phyloP scores from a whole-genome alignment of 148 eudicot genomes.

The Vaccinium vitisidaea region DNA sequence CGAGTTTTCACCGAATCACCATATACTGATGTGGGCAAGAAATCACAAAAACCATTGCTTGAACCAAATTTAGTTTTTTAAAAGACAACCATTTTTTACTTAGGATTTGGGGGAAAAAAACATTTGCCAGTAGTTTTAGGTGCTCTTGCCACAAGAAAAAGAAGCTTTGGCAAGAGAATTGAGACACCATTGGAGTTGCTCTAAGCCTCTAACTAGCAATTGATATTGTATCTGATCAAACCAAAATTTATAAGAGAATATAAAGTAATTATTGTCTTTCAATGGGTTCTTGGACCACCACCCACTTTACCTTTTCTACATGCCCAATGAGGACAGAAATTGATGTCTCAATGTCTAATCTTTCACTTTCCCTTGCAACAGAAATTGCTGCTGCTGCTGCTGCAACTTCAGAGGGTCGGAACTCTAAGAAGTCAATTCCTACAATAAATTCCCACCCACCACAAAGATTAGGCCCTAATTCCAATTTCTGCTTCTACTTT shows the following conservation, averaged over 20 bases:
- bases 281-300: constrained; percentile 14
- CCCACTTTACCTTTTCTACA: constrained; percentile 57
- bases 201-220: background rate
- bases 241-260: constrained; percentile 6
- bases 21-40: background rate
- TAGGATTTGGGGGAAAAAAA: background rate
- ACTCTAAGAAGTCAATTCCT: constrained; percentile 86
- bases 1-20: too few species aligned
- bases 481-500: background rate
- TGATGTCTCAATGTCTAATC: constrained; percentile 50
- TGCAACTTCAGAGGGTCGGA: constrained; percentile 89
- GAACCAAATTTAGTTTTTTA: background rate
- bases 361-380: constrained; percentile 54
- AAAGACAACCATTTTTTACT: background rate
- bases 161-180: background rate
- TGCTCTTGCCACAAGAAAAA: background rate
- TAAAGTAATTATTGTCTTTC: background rate
- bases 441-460: constrained; percentile 51
- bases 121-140: background rate
- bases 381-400: constrained; percentile 78
- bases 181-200: background rate
- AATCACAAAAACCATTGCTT: background rate
- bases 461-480: constrained; percentile 21
- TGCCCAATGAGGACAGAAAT: constrained; percentile 37
- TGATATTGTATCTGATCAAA: background rate